phyloP scores from a whole-genome alignment of 2,329 filamentous ascomycete species.

The Calonectria pauciramosa region DNA sequence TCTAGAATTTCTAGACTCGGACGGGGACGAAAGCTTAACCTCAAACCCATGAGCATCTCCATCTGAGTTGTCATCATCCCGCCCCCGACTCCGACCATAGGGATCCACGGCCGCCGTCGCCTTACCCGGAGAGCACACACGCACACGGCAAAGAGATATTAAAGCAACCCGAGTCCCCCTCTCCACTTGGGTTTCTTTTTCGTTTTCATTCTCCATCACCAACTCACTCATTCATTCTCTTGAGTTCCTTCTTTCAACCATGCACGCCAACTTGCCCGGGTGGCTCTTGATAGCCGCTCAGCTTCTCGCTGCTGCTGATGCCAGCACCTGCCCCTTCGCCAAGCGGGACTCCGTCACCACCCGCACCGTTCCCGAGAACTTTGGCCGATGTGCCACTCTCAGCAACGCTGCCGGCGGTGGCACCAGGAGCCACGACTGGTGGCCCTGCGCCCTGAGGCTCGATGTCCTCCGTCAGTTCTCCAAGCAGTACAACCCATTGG shows the following conservation, averaged over 20 bases:
- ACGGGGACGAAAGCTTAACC: constrained; percentile 1
- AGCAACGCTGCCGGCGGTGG: constrained; percentile 70
- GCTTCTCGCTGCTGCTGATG: not conserved
- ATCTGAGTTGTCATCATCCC: constrained; percentile 6
- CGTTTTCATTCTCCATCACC: not conserved
- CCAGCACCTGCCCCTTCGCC: not conserved
- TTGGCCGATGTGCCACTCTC: not conserved
- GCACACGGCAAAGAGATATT: not conserved
- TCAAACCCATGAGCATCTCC: not conserved
- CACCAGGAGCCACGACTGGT: constrained; percentile 79
- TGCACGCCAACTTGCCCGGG: not conserved
- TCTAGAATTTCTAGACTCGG: constrained; percentile 9
- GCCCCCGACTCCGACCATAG: not conserved
- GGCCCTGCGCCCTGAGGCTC: constrained; percentile 77
- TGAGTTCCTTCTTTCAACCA: not conserved
- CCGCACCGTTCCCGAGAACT: not conserved
- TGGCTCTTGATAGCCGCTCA: constrained; percentile 1
- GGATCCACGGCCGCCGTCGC: not conserved
- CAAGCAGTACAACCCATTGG: constrained; percentile 72
- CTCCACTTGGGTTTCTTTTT: not conserved
- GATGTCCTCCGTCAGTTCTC: constrained; percentile 82
- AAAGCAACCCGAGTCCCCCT: not conserved
- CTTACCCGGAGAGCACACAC: not conserved
- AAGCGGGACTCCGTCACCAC: not conserved
- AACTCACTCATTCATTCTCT: constrained; percentile 12